A percentile compares a stretch with the other conserved stretches of the same genome.
Conservation (phyloP, 2,329 filamentous ascomycete genomes). For the Fusarium sp. region DNA sequence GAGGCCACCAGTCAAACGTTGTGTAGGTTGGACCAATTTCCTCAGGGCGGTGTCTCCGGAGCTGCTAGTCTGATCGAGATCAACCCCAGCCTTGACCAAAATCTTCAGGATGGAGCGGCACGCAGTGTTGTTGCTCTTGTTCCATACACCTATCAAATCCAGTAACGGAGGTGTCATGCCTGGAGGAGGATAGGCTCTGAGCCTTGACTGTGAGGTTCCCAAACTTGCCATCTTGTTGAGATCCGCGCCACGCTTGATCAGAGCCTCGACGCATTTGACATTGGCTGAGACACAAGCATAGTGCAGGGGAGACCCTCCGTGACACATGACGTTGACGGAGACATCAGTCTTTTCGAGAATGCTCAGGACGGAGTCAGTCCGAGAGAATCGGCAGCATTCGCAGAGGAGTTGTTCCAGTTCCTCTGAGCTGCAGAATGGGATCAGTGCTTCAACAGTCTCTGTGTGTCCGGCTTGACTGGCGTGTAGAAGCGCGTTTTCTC, state of each 20-base stretch:
- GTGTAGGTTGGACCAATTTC: not conserved
- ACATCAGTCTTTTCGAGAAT: conserved; percentile 25
- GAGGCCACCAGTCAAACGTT: not conserved
- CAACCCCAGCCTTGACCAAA: conserved; percentile 22
- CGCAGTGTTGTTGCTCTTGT: not conserved
- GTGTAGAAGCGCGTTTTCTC: conserved; percentile 32
- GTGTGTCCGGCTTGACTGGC: conserved; percentile 26
- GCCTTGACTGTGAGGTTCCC: not conserved
- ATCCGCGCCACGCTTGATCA: conserved; percentile 33
- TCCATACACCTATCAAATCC: conserved; percentile 14
- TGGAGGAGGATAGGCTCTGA: not conserved
- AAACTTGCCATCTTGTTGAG: not conserved
- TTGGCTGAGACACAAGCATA: conserved; percentile 19
- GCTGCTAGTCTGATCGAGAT: conserved; percentile 21
- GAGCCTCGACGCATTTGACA: conserved; percentile 17
- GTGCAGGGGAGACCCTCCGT: conserved; percentile 24
- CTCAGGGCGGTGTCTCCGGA: conserved; percentile 10
- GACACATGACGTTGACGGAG: conserved; percentile 22
- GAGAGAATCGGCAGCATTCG: conserved; percentile 22
- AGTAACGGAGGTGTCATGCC: conserved; percentile 20
- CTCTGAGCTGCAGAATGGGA: conserved; percentile 28
- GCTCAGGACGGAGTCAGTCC: conserved; percentile 20
- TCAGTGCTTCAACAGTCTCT: conserved; percentile 25
- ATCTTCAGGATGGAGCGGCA: conserved; percentile 17
- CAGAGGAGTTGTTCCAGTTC: conserved; percentile 34